phyloP scores from a whole-genome alignment of 2,329 filamentous ascomycete species.

The Coleophoma crateriformis region DNA sequence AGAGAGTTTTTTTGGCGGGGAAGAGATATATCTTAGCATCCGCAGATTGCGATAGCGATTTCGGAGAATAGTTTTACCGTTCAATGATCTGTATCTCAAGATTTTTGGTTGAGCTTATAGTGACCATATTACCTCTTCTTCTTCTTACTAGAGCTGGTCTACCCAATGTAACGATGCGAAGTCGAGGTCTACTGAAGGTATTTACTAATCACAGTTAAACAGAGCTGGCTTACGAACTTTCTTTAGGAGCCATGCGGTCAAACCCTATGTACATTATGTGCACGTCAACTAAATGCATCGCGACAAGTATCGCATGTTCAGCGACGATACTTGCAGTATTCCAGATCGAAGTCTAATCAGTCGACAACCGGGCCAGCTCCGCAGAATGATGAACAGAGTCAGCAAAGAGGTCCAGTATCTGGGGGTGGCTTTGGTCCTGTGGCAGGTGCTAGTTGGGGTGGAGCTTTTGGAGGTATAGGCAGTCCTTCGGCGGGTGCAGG shows the following conservation, averaged over 20 bases:
- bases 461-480: not conserved
- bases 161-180: conserved; percentile 19
- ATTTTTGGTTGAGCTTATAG: not conserved
- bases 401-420: too few species aligned
- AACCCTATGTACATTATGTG: conserved; percentile 27
- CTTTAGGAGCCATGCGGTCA: conserved; percentile 19
- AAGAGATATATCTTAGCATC: too few species aligned
- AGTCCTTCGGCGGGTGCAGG: not conserved
- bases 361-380: conserved; percentile 13
- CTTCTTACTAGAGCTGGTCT: conserved; percentile 8
- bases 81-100: not conserved
- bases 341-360: conserved; percentile 17
- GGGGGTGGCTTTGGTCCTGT: too few species aligned
- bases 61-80: too few species aligned
- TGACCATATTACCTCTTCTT: not conserved
- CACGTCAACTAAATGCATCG: conserved; percentile 23
- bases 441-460: not conserved
- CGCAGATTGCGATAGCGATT: too few species aligned
- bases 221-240: conserved; percentile 3
- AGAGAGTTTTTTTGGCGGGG: too few species aligned
- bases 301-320: conserved; percentile 22
- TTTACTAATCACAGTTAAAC: not conserved
- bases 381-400: conserved; percentile 1
- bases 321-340: conserved; percentile 26
- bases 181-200: conserved; percentile 23